Base-by-base conservation (phyloP, 495 filamentous ascomycete genomes). In the Aspergillus kassunensis region DNA sequence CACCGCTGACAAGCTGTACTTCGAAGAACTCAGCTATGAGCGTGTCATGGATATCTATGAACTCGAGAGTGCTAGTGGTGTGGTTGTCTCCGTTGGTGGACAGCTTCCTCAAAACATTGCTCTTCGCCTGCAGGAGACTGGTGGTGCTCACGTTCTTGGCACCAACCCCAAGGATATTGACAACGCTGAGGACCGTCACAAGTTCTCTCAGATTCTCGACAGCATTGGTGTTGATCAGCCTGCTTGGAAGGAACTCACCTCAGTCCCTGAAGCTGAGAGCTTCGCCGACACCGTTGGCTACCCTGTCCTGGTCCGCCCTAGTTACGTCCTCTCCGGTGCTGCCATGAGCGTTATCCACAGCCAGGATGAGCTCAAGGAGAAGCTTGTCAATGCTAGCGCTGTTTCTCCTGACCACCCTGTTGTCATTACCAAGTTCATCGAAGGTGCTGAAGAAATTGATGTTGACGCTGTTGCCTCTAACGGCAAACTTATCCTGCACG, bases 31-130 rank as follows among this genome's bases (percentile, higher is more conserved):
- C 45, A 92, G 88, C 75, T 97, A 97, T 64, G 92, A 97, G 75
- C 84, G 90, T 61, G 91, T 96, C 31, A 96, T 96, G 91, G 92
- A 97, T 73, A 97, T 97, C 55, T 97, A 96, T 67, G 92, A 97
- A 68, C 79, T 97, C 15, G 92, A 97, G 75, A 77, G 72, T 49
- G 87, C 92, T 21, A 82, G 77, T 44, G 92, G 93, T 60, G 90
- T 97, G 29, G 91, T 97, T 24, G 93, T 97, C 12, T 95, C 89
- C 50, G 91, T 97, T 50, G 92, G 92, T 59, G 93, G 92, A 35
- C 92, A 97, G 74, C 80, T 97, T 51, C 93, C 92, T 3, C 92
- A 97, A 74, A 96, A 97, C 70, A 97, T 97, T 64, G 92, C 92
- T 16, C 85, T 97, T 46, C 87, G 87, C 59, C 80, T 97, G n/a